Conservation (phyloP, 345 rosid species). For the Chamaenerion angustifolium region DNA sequence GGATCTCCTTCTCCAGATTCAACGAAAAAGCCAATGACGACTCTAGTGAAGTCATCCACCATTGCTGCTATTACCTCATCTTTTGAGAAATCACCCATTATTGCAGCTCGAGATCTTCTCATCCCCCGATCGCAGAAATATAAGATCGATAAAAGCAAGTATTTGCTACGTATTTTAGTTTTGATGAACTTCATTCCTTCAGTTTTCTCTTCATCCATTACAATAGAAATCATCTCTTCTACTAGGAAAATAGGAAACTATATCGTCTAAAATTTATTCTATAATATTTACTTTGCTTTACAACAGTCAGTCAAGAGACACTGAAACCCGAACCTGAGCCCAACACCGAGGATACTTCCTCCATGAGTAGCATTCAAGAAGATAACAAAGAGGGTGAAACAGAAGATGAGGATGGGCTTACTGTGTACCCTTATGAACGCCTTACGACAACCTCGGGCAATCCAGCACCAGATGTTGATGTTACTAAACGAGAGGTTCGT, state of each 20-base stretch:
- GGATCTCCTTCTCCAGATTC: constrained; percentile 23
- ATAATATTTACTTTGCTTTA: too few species aligned
- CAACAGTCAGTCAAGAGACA: constrained; percentile 34
- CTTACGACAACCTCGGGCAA: constrained; percentile 53
- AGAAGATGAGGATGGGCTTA: constrained; percentile 88
- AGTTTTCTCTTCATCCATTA: too few species aligned
- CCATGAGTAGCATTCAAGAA: constrained; percentile 71
- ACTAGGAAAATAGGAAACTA: too few species aligned
- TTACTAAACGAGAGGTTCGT: constrained; percentile 87
- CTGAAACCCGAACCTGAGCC: constrained; percentile 36
- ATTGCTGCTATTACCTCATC: constrained; percentile 55
- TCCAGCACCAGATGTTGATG: constrained; percentile 68
- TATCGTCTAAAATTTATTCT: too few species aligned
- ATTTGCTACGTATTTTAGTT: too few species aligned
- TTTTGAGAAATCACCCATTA: constrained; percentile 39
- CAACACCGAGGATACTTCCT: constrained; percentile 38
- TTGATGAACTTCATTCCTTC: too few species aligned
- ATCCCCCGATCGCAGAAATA: constrained; percentile 67
- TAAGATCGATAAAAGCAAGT: constrained; percentile 11
- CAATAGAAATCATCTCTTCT: too few species aligned
- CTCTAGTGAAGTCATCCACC: constrained; percentile 46
- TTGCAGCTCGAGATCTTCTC: constrained; percentile 43
- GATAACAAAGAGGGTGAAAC: constrained; percentile 79
- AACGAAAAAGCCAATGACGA: constrained; percentile 17
- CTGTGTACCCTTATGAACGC: constrained; percentile 66